Percentiles rank a stretch among this genome's conserved stretches.
phyloP scores from a whole-genome alignment of 805 yeast species.

The Ogataea angusta region DNA sequence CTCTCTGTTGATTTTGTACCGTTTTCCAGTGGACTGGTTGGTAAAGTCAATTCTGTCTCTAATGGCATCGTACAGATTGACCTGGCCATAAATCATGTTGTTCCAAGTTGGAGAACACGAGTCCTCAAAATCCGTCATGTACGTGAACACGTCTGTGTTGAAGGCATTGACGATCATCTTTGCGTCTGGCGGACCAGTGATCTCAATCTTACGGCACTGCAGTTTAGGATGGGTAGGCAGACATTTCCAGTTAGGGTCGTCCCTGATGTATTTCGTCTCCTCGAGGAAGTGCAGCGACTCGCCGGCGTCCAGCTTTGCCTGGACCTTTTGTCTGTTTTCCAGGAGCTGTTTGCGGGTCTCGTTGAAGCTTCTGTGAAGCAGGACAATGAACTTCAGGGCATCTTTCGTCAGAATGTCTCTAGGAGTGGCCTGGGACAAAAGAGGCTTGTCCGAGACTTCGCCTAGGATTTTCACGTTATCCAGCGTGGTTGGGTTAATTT shows the following conservation, averaged over 20 bases:
- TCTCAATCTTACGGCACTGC: slow-evolving; percentile 72
- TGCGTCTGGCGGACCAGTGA: slow-evolving; percentile 83
- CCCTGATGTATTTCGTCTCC: slow-evolving; percentile 67
- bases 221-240: slow-evolving; percentile 69
- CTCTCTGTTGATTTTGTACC: slow-evolving; percentile 39
- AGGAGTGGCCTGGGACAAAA: slow-evolving; percentile 40
- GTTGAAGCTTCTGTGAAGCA: slow-evolving; percentile 72
- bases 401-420: slow-evolving; percentile 52
- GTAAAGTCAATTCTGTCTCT: slow-evolving; percentile 61
- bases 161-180: slow-evolving; percentile 82
- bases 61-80: slow-evolving; percentile 71
- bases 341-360: slow-evolving; percentile 55
- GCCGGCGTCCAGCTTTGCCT: slow-evolving; percentile 60
- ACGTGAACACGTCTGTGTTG: slow-evolving; percentile 74
- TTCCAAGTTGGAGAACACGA: slow-evolving; percentile 83
- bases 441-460: slow-evolving; percentile 37
- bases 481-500: slow-evolving; percentile 31
- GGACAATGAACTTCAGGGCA: slow-evolving; percentile 67
- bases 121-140: slow-evolving; percentile 86
- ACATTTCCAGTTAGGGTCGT: slow-evolving; percentile 75
- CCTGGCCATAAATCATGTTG: slow-evolving; percentile 78
- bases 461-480: slow-evolving; percentile 56
- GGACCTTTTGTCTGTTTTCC: slow-evolving; percentile 59
- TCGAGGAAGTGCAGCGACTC: slow-evolving; percentile 58
- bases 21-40: slow-evolving; percentile 35